Evolutionary conservation across 2,329 filamentous ascomycete genomes (phyloP).

Genomic region (Fusarium sp.): DNA sequence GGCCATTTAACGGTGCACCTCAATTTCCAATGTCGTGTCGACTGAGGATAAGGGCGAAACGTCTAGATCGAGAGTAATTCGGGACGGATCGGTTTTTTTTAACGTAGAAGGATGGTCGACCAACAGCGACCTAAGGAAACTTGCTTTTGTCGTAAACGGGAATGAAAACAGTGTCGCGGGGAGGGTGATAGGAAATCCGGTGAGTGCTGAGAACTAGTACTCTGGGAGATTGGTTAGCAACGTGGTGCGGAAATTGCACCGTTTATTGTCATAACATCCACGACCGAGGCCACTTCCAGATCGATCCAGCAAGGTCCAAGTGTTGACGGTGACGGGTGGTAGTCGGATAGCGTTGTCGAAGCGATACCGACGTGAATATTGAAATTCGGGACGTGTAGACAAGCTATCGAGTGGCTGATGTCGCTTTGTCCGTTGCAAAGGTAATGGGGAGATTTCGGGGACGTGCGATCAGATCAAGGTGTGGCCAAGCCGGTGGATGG

Average conservation of each 20-base stretch:
- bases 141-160: conserved; percentile 30
- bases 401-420: not conserved
- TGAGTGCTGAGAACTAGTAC: conserved; percentile 17
- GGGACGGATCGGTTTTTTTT: conserved; percentile 4
- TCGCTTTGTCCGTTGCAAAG: conserved; percentile 1
- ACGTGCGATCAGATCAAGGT: not conserved
- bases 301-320: not conserved
- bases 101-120: conserved; percentile 13
- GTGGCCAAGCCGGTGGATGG: not conserved
- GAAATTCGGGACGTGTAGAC: not conserved
- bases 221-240: conserved; percentile 23
- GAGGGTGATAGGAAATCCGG: conserved; percentile 20
- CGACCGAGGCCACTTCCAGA: not conserved
- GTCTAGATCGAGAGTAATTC: conserved; percentile 14
- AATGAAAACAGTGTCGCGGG: conserved; percentile 20
- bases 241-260: not conserved
- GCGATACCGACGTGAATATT: not conserved
- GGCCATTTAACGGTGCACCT: conserved; percentile 51
- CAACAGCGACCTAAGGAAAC: conserved; percentile 9
- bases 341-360: not conserved
- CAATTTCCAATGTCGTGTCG: conserved; percentile 30
- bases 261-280: not conserved
- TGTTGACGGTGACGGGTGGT: not conserved
- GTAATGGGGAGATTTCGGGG: not conserved
- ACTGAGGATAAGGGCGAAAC: conserved; percentile 31